phyloP scores from a whole-genome alignment of 108 stramenopile species.

The Licmophora abbreviata region DNA sequence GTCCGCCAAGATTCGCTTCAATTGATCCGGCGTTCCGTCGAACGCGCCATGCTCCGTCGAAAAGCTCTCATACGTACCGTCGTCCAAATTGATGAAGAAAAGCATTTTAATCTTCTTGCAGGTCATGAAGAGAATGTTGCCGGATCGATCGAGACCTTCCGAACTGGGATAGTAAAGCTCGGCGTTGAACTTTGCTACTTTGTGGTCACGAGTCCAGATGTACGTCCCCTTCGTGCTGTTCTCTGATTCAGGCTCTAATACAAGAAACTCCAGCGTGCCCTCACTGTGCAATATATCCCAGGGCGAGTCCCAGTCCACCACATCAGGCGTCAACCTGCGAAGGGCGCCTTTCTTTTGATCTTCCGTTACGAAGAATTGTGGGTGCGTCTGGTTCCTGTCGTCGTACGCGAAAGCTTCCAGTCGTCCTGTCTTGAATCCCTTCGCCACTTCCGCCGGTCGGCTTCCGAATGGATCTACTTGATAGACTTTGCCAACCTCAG shows the following conservation, averaged over 20 bases:
- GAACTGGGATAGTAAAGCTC: slow-evolving; percentile 16
- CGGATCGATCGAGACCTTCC: slow-evolving; percentile 21
- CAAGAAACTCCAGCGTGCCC: slow-evolving; percentile 32
- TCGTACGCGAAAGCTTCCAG: slow-evolving; percentile 36
- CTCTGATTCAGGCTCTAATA: slow-evolving; percentile 12
- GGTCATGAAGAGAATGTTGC: slow-evolving; percentile 35
- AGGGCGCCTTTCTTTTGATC: slow-evolving; percentile 31
- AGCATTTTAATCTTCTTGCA: slow-evolving; percentile 31
- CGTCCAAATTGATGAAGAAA: slow-evolving; percentile 33
- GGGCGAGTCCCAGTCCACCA: slow-evolving; percentile 21
- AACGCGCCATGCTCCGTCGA: slow-evolving; percentile 33
- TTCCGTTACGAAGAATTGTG: slow-evolving; percentile 49
- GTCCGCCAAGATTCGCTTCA: slow-evolving; percentile 10
- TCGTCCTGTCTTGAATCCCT: slow-evolving; percentile 7
- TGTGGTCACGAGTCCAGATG: slow-evolving; percentile 18
- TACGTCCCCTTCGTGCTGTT: slow-evolving; percentile 23
- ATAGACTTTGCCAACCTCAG: slow-evolving; percentile 19
- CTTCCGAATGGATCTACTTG: slow-evolving; percentile 30
- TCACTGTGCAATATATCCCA: slow-evolving; percentile 32
- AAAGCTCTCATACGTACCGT: slow-evolving; percentile 12
- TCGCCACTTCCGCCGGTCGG: slow-evolving; percentile 1
- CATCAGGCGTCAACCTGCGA: slow-evolving; percentile 28
- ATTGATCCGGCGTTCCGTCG: slow-evolving; percentile 24
- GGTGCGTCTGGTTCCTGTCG: slow-evolving; percentile 7
- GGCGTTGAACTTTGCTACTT: slow-evolving; percentile 18